Evolutionary conservation across 176 grass and related monocot genomes (phyloP).

Genomic region (Phragmites australis): DNA sequence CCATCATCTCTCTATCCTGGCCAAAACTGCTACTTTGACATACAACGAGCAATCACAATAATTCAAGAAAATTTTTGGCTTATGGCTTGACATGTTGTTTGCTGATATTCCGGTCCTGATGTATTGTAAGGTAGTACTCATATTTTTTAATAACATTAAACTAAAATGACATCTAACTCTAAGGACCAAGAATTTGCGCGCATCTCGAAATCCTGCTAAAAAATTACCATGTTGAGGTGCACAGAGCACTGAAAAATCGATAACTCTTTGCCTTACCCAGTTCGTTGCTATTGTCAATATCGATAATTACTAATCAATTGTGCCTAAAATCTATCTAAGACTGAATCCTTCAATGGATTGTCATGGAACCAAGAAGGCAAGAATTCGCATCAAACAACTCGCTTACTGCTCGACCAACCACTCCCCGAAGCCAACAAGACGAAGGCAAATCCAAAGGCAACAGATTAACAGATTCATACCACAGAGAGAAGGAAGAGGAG

Average conservation of each 20-base stretch:
- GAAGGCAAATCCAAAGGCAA: background rate
- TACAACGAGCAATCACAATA: background rate
- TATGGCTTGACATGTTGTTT: no score
- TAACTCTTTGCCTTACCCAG: background rate
- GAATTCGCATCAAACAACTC: background rate
- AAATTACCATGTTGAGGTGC: background rate
- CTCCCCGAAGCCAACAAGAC: background rate
- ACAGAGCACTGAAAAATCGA: background rate
- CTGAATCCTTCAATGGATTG: background rate
- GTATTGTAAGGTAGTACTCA: background rate
- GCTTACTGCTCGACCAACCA: background rate
- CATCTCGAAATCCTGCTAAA: background rate
- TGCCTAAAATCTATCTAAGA: background rate
- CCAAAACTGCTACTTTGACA: background rate
- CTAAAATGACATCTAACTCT: background rate
- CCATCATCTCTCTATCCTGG: background rate
- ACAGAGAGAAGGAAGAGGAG: conserved; percentile 28
- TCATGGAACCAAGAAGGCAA: background rate
- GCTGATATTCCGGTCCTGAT: background rate
- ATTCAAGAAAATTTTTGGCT: no score
- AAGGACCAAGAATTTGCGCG: background rate
- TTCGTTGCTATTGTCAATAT: background rate
- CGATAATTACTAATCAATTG: background rate
- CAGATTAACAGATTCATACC: background rate
- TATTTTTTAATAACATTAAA: background rate